Percentiles rank a stretch among this genome's conserved stretches.
Conservation (phyloP, 73 alveolate genomes). For the Symbiodinium pilosum region DNA sequence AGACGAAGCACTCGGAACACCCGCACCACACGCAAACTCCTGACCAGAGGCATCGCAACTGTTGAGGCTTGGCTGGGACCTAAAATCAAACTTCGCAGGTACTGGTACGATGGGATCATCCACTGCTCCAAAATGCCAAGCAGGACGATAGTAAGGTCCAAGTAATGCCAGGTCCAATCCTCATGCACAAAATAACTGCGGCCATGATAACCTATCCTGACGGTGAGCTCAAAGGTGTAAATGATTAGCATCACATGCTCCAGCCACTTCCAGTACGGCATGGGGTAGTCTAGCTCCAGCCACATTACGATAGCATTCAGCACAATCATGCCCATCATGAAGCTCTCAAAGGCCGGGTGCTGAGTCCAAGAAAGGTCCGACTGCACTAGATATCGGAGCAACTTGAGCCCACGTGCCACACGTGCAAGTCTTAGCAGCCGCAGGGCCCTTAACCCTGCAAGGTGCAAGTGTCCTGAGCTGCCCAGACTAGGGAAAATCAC, state of each 20-base stretch:
- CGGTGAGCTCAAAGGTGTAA: conserved; percentile 60
- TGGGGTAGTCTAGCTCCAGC: conserved; percentile 87
- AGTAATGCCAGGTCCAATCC: conserved; percentile 53
- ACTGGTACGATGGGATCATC: conserved; percentile 45
- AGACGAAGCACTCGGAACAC: conserved; percentile 53
- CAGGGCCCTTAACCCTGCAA: not conserved
- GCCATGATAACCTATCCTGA: conserved; percentile 34
- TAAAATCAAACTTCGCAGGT: not conserved
- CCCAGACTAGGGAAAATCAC: not conserved
- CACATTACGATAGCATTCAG: conserved; percentile 68
- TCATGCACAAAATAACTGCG: not conserved
- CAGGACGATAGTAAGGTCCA: conserved; percentile 23
- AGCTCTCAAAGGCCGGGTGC: conserved; percentile 30
- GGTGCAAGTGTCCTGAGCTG: not conserved
- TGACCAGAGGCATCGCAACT: conserved; percentile 2
- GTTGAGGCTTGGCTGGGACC: not conserved
- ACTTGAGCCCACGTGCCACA: conserved; percentile 48
- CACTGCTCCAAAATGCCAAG: conserved; percentile 54
- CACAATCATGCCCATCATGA: conserved; percentile 1
- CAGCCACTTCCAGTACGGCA: not conserved
- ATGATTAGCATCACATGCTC: conserved; percentile 24
- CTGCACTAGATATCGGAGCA: not conserved
- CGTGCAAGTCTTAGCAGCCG: conserved; percentile 60
- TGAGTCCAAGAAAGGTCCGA: conserved; percentile 59
- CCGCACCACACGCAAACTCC: conserved; percentile 46